These are phyloP conservation scores for Fusarium coffeatum DNA, from an alignment of 2,329 filamentous ascomycete genomes.

Conservation along the genomic window DNA sequence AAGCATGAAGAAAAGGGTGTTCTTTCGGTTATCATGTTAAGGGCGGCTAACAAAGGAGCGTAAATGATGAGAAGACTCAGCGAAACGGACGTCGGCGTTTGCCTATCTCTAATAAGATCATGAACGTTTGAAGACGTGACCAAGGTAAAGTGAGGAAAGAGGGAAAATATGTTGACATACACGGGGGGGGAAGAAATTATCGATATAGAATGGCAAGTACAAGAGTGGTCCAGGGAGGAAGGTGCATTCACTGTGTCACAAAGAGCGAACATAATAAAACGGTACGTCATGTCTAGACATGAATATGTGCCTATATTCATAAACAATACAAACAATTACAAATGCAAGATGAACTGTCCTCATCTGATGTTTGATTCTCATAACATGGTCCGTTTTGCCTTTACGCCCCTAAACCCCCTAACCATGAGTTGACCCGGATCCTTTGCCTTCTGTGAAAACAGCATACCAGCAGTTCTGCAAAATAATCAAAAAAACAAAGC, in stretches of 20 bases:
- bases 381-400: slow-evolving; percentile 41
- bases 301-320: slow-evolving; percentile 8
- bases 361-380: slow-evolving; percentile 41
- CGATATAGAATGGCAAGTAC: neutral
- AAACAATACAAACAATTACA: slow-evolving; percentile 27
- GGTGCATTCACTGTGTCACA: neutral
- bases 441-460: slow-evolving; percentile 28
- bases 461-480: slow-evolving; percentile 15
- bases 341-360: slow-evolving; percentile 31
- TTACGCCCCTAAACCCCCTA: slow-evolving; percentile 41
- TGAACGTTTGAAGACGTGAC: neutral
- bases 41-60: slow-evolving; percentile 10
- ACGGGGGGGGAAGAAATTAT: too few species aligned
- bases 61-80: neutral
- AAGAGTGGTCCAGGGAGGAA: neutral
- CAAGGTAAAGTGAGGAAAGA: neutral
- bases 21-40: neutral
- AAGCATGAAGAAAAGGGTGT: neutral
- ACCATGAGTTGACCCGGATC: slow-evolving; percentile 33
- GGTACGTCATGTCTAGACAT: neutral
- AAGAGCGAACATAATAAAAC: neutral
- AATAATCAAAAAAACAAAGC: slow-evolving; percentile 30
- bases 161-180: neutral
- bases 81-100: neutral
- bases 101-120: neutral